A percentile compares a stretch with the other conserved stretches of the same genome.
These are phyloP conservation scores for Gossypium laxum DNA, from an alignment of 441 rosid genomes.

Conservation along the genomic window DNA sequence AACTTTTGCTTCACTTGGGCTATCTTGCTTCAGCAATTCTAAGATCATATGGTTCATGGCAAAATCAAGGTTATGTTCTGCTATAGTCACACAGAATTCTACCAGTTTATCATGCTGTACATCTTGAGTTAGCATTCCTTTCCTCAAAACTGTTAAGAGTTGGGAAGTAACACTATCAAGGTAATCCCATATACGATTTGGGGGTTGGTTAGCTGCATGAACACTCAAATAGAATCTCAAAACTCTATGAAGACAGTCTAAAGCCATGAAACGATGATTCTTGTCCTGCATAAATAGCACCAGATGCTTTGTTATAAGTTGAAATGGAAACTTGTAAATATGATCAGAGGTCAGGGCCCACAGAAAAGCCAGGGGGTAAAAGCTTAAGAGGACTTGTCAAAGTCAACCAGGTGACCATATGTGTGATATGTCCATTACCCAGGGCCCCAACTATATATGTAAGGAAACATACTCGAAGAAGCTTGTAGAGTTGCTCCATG, in stretches of 20 bases:
- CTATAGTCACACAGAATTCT: conserved; percentile 91
- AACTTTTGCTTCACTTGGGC: conserved; percentile 92
- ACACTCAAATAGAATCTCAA: conserved; percentile 93
- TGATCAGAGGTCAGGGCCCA: conserved; percentile 2
- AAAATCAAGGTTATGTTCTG: conserved; percentile 98
- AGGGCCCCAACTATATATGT: not conserved
- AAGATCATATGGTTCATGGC: conserved; percentile 96
- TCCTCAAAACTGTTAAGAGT: conserved; percentile 67
- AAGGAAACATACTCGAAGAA: conserved; percentile 63
- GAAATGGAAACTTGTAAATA: conserved; percentile 12
- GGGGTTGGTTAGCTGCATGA: conserved; percentile 85
- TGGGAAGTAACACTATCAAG: conserved; percentile 97
- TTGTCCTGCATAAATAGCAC: conserved; percentile 59
- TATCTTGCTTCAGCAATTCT: conserved; percentile 93
- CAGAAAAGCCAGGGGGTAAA: not conserved
- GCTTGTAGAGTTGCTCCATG: conserved; percentile 98
- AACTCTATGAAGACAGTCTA: conserved; percentile 96
- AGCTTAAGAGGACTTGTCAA: conserved; percentile 1
- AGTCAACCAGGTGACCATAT: not conserved
- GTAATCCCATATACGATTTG: conserved; percentile 94
- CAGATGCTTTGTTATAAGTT: conserved; percentile 1
- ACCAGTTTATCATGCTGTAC: conserved; percentile 96
- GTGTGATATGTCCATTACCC: conserved; percentile 12
- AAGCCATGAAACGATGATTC: conserved; percentile 93
- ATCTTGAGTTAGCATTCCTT: conserved; percentile 95